Conservation (phyloP, 2,329 filamentous ascomycete species). For the Pestalotiopsis sp. region DNA sequence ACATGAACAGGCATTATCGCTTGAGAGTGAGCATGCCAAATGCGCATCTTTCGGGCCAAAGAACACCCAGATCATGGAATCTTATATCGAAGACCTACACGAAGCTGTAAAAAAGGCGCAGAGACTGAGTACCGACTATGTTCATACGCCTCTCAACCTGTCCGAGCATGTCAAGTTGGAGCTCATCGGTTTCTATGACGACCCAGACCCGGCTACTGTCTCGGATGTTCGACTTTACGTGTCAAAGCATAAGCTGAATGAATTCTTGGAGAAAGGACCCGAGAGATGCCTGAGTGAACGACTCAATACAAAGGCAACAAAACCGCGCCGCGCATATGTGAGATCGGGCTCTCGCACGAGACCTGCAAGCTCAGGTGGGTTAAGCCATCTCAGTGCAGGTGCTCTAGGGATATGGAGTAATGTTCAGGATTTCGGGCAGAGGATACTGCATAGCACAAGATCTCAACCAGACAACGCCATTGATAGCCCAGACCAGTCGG, state of each 20-base stretch:
- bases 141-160: slow-evolving; percentile 49
- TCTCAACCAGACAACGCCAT: neutral
- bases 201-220: slow-evolving; percentile 39
- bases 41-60: slow-evolving; percentile 55
- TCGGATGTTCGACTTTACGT: slow-evolving; percentile 52
- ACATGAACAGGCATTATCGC: slow-evolving; percentile 52
- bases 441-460: slow-evolving; percentile 18
- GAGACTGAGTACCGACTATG: slow-evolving; percentile 31
- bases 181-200: slow-evolving; percentile 62
- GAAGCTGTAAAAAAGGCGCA: slow-evolving; percentile 39
- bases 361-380: neutral
- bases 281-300: slow-evolving; percentile 56
- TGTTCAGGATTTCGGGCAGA: slow-evolving; percentile 29
- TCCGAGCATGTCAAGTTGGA: slow-evolving; percentile 58
- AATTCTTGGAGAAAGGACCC: slow-evolving; percentile 58
- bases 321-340: slow-evolving; percentile 14
- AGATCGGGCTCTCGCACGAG: slow-evolving; percentile 8
- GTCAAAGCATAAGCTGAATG: slow-evolving; percentile 49
- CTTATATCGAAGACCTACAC: slow-evolving; percentile 38
- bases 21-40: slow-evolving; percentile 57
- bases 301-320: slow-evolving; percentile 37
- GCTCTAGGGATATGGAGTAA: slow-evolving; percentile 27
- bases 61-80: slow-evolving; percentile 49
- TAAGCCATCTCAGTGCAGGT: slow-evolving; percentile 11
- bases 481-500: slow-evolving; percentile 14